Evolutionary conservation across 305 asterid species (phyloP).

Genomic region (Fraxinus nigra): DNA sequence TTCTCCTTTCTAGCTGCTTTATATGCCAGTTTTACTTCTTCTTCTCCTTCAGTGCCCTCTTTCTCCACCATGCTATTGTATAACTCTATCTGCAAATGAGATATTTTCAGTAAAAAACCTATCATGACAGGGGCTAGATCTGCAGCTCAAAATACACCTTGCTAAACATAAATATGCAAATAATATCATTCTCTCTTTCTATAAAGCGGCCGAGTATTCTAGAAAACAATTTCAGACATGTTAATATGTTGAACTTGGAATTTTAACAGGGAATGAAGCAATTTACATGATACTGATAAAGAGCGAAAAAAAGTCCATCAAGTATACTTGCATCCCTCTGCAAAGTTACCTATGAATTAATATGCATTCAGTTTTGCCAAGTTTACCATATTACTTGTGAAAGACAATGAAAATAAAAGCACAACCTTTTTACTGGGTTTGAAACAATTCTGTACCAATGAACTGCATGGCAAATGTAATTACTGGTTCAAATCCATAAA

Average conservation of each 20-base stretch:
- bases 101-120: not conserved
- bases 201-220: not conserved
- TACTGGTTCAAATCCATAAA: not conserved
- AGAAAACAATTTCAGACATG: not conserved
- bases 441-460: not conserved
- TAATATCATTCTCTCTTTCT: not conserved
- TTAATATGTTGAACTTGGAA: not conserved
- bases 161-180: not conserved
- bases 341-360: not conserved
- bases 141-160: not conserved
- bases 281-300: not conserved
- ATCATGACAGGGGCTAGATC: not conserved
- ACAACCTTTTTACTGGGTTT: not conserved
- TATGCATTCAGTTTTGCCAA: not conserved
- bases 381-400: not conserved
- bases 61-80: slow-evolving; percentile 82
- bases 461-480: not conserved
- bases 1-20: slow-evolving; percentile 78
- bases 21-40: slow-evolving; percentile 72
- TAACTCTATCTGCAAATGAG: slow-evolving; percentile 65
- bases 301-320: not conserved
- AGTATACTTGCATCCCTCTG: not conserved
- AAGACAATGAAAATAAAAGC: not conserved
- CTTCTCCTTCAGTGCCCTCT: slow-evolving; percentile 74
- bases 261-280: not conserved